These are phyloP conservation scores for Solanum paucissectum DNA, from an alignment of 257 asterid species.

Conservation along the genomic window DNA sequence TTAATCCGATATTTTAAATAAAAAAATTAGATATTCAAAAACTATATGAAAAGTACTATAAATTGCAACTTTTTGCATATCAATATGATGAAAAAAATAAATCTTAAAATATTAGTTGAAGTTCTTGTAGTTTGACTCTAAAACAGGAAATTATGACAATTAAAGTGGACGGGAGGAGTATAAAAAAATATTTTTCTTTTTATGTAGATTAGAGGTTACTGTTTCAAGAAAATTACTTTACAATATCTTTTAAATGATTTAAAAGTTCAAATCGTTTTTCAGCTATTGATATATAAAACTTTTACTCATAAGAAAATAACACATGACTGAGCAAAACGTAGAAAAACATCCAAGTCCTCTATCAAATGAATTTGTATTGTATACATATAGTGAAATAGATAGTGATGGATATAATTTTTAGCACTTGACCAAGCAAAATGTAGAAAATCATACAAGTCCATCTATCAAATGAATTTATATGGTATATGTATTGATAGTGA, in stretches of 20 bases:
- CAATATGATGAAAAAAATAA: no score
- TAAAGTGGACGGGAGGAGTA: neutral
- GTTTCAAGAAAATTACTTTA: neutral
- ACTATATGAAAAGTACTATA: no score
- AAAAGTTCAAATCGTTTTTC: neutral
- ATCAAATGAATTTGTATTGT: neutral
- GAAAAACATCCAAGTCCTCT: neutral
- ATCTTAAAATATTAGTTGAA: no score
- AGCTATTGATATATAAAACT: neutral
- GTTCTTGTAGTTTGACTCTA: no score
- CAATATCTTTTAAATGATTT: neutral
- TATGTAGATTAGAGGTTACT: neutral
- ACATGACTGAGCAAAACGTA: neutral
- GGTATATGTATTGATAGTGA: neutral
- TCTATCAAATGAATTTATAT: no score
- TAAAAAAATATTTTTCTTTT: neutral
- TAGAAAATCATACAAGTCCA: neutral
- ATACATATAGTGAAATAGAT: neutral
- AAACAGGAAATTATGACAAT: no score
- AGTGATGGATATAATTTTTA: neutral
- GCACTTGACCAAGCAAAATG: neutral
- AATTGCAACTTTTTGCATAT: no score
- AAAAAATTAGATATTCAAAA: no score
- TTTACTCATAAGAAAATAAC: neutral
- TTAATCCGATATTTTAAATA: no score